A percentile compares a stretch with the other conserved stretches of the same genome.
phyloP scores from a whole-genome alignment of 148 eudicot genomes.

The Pouteria glomerata region DNA sequence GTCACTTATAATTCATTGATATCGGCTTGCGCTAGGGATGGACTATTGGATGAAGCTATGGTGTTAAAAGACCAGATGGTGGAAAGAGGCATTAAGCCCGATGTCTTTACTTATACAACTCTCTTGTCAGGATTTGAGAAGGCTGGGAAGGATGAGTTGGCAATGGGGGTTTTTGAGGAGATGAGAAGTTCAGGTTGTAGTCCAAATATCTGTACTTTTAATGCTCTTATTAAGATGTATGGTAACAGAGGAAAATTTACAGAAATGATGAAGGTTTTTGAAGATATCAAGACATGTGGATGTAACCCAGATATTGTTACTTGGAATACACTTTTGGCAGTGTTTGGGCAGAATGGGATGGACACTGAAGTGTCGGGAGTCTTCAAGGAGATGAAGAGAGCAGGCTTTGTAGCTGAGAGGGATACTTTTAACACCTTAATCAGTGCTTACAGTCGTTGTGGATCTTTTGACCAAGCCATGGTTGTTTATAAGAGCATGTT shows the following conservation, averaged over 20 bases:
- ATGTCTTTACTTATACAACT: slow-evolving; percentile 82
- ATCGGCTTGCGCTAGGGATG: slow-evolving; percentile 76
- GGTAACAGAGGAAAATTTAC: slow-evolving; percentile 70
- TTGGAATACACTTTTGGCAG: slow-evolving; percentile 84
- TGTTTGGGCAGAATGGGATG: slow-evolving; percentile 90
- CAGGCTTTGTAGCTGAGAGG: slow-evolving; percentile 79
- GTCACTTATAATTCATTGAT: slow-evolving; percentile 81
- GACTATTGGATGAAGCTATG: slow-evolving; percentile 71
- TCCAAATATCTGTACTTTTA: slow-evolving; percentile 85
- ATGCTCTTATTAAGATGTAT: slow-evolving; percentile 81
- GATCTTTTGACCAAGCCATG: slow-evolving; percentile 67
- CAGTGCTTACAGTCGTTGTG: slow-evolving; percentile 84
- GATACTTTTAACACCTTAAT: slow-evolving; percentile 89
- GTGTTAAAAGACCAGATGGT: slow-evolving; percentile 66
- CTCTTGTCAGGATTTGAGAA: slow-evolving; percentile 88
- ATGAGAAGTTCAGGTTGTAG: slow-evolving; percentile 69
- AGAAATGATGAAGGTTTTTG: slow-evolving; percentile 87
- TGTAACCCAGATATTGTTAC: slow-evolving; percentile 83
- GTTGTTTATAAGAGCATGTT: slow-evolving; percentile 67
- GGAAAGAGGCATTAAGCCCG: slow-evolving; percentile 70
- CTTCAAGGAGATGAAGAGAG: slow-evolving; percentile 80
- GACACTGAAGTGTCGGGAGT: slow-evolving; percentile 62
- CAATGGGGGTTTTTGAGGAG: slow-evolving; percentile 80
- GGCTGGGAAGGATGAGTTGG: slow-evolving; percentile 87
- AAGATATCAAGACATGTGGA: slow-evolving; percentile 62